Evolutionary conservation across 1,139 yeast species (phyloP), one percentile per base, ranked within the genome.

Genomic region (Candida glucosophila): DNA sequence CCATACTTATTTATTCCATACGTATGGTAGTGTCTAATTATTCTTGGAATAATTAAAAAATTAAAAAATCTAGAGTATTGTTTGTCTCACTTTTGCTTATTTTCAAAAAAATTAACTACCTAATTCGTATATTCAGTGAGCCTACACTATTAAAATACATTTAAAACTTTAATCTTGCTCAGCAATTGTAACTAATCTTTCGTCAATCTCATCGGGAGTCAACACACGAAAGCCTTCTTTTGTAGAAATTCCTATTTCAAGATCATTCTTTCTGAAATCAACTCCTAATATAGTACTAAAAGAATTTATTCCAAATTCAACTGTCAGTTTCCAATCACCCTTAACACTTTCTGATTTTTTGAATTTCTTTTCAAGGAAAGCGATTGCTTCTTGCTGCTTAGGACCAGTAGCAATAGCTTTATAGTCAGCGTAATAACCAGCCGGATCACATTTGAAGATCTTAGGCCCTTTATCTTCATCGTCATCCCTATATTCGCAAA

Each of bases 351-450:
- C 77, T 45, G 69, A 72, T 55, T 80, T 81, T 60, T 90, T 90
- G 53, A 79, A 80, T 51, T 81, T 83, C 67, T 92, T 88, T 52
- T 92, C 97, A 47, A 90, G 67, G 41, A 79, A 77, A 23, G 95
- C 86, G 36, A 80, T 77, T 20, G 95, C 86, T 55, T 90, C 98
- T 51, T 88, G 96, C 57, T 86, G 97, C 56, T 90, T 90, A 29
- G 96, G 96, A 3, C 98, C 98, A 2, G 96, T 82, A 13, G 97
- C 77, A 15, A 88, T 81, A 2, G 97, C 98, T 57, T 81, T 81
- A 39, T 81, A 83, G 19, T 95, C 92, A 27, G 85, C 79, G 50
- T 67, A 90, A 58, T 90, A 90, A 4, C 98, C 98, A 7, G 98
- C 97, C 15, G 98, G 98, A 54, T 90, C 98, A 41, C 93, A 79